phyloP scores from a whole-genome alignment of 192 early-diverging fungal genomes.

The Lobosporangium transversale region DNA sequence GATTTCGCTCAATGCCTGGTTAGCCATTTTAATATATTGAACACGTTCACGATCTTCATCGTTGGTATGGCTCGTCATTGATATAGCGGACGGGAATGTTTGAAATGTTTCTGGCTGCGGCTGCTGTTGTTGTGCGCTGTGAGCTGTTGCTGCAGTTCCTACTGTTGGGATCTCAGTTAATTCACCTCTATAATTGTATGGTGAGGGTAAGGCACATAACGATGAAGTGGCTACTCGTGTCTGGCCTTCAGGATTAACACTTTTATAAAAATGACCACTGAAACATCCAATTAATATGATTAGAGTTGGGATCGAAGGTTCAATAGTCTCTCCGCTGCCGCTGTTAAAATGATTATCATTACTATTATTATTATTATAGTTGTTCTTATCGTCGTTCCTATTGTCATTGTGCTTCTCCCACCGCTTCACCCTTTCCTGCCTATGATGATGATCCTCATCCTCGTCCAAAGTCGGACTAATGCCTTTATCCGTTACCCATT shows the following conservation, averaged over 20 bases:
- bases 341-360: background rate
- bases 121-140: background rate
- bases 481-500: background rate
- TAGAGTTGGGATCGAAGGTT: background rate
- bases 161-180: background rate
- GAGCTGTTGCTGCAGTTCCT: no score
- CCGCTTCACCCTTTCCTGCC: no score
- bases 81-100: background rate
- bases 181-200: background rate
- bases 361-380: background rate
- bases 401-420: no score
- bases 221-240: background rate
- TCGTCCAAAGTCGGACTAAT: background rate
- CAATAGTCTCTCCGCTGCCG: no score
- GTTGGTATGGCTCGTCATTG: background rate
- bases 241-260: background rate
- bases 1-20: slow-evolving; percentile 27
- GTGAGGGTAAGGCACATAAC: background rate
- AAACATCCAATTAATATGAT: slow-evolving; percentile 7
- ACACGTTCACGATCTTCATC: background rate
- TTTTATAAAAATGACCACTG: background rate
- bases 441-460: background rate
- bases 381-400: background rate
- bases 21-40: slow-evolving; percentile 11
- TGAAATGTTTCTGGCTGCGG: background rate